Conservation (phyloP, 768 basidiomycete species). For the Stropharia rugosoannulata region DNA sequence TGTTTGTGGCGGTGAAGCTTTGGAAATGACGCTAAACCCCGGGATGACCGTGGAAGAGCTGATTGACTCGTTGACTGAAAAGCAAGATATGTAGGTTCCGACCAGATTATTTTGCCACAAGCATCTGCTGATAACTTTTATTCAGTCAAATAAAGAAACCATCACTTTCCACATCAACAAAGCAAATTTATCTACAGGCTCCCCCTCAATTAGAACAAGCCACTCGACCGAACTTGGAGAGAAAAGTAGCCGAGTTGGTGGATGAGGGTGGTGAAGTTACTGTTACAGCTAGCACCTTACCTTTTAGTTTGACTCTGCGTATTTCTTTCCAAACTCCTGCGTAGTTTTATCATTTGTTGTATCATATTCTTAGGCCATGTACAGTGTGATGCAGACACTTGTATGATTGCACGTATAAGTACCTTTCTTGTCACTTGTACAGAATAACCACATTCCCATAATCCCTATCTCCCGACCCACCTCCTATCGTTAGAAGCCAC, state of each 20-base stretch:
- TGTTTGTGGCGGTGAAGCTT: constrained; percentile 90
- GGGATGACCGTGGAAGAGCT: constrained; percentile 83
- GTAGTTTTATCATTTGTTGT: background rate
- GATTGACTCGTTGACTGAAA: constrained; percentile 85
- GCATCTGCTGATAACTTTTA: constrained; percentile 1
- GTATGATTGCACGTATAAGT: no score
- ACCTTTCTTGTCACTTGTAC: constrained; percentile 49
- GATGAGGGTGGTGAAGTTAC: constrained; percentile 73
- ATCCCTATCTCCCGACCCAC: constrained; percentile 60
- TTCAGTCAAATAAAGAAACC: constrained; percentile 95
- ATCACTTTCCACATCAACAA: constrained; percentile 75
- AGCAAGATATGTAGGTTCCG: constrained; percentile 80
- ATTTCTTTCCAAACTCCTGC: constrained; percentile 47
- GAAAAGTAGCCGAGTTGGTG: constrained; percentile 82
- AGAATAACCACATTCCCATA: constrained; percentile 78
- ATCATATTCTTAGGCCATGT: background rate
- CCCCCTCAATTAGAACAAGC: constrained; percentile 88
- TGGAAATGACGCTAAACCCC: constrained; percentile 67
- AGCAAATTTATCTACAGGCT: constrained; percentile 89
- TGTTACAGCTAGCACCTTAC: constrained; percentile 86
- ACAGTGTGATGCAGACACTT: no score
- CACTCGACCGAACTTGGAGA: constrained; percentile 89
- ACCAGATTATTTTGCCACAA: constrained; percentile 1
- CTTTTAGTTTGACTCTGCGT: constrained; percentile 78
- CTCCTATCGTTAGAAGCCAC: constrained; percentile 65